Evolutionary conservation across 1,284 basidiomycete species (phyloP).

Genomic region (Rhodotorula sp.): DNA sequence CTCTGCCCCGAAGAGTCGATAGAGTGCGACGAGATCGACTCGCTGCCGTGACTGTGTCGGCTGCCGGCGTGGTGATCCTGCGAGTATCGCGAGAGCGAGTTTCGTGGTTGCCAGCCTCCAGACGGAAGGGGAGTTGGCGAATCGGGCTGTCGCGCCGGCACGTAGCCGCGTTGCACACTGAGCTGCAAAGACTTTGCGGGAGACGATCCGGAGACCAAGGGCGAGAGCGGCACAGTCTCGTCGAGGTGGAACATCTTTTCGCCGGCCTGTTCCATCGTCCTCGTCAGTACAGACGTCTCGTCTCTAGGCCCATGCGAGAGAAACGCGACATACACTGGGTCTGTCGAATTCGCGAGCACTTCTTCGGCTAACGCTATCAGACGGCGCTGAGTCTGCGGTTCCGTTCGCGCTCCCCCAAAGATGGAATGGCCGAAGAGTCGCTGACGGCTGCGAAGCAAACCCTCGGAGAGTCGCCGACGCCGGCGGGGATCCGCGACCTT

Average conservation of each 20-base stretch:
- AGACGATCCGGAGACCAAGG: constrained; percentile 22
- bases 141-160: constrained; percentile 10
- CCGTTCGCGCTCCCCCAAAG: neutral
- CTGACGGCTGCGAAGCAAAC: neutral
- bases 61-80: constrained; percentile 13
- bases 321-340: constrained; percentile 15
- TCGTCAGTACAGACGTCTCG: neutral
- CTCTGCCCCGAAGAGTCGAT: constrained; percentile 9
- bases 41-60: constrained; percentile 5
- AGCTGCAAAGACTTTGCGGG: neutral
- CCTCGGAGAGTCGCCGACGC: constrained; percentile 8
- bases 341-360: constrained; percentile 25
- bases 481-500: neutral
- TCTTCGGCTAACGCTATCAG: constrained; percentile 15
- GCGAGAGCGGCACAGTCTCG: constrained; percentile 25
- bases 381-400: neutral
- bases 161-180: neutral
- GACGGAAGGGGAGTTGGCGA: constrained; percentile 21
- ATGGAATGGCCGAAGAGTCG: neutral
- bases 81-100: constrained; percentile 30
- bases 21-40: constrained; percentile 6
- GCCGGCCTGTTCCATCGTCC: constrained; percentile 15
- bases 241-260: constrained; percentile 35
- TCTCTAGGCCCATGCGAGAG: neutral
- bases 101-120: neutral